Evolutionary conservation across 371 early-diverging fungal species (phyloP), one percentile per base, ranked within the genome.

Genomic region (Actinomortierella wolfii): DNA sequence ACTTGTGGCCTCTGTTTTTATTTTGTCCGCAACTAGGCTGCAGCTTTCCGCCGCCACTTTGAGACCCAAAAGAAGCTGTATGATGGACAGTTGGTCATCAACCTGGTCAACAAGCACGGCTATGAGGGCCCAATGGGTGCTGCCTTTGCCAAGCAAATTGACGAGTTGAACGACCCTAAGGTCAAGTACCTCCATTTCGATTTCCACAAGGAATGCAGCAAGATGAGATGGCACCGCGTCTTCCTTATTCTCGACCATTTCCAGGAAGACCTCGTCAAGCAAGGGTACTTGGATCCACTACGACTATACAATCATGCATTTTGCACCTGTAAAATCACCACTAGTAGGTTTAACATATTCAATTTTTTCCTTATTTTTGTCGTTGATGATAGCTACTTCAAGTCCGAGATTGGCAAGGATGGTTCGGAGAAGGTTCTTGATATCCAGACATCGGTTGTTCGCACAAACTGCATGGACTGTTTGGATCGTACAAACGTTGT

Each of bases 391-490:
- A 55, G 50, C n/a, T 57, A 46, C 26, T 68, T 51, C 20, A 56
- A 54, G 43, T 40, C 54, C 6, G 54, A 42, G 23, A 42, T 20
- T 18, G 15, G 23, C 15, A 21, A 42, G 24, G 54, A 54, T 43
- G 54, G 54, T 0, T 17, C 34, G 42, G 24, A 18, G 14, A 43
- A 40, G 26, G 54, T 42, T 3, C 20, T 21, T 7, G 73, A 81
- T 34, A 64, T 57, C 40, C 97, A 99, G 64, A 77, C 75, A 3
- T 91, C 92, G 3, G 90, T 97, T 17, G 80, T 97, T 15, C 88
- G 99, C 53, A 92, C 97, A 9, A 99, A 99, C 79, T 99, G 99
- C 76, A 97, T 99, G 88, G 99, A 99, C 81, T 99, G 98, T 67
- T 80, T 99, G 54, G 99, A 99, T 79, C 88, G 99, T 65, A 99